phyloP scores from a whole-genome alignment of 306 rosid species.

The Nissolia schottii region DNA sequence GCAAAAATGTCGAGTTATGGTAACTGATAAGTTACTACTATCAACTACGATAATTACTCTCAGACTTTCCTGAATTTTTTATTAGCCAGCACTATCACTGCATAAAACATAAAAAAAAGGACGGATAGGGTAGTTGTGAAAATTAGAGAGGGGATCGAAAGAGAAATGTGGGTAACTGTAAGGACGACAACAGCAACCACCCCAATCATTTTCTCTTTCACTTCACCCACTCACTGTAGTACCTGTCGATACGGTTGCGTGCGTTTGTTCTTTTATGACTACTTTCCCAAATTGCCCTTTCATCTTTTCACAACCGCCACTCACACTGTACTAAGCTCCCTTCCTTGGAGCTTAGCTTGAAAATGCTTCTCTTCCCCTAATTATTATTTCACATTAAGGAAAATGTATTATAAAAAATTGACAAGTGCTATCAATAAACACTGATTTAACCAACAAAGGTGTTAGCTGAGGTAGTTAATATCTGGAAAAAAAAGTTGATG shows the following conservation, averaged over 20 bases:
- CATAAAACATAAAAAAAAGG: not conserved
- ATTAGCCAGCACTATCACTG: too few species aligned
- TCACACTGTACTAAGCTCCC: not conserved
- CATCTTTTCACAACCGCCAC: conserved; percentile 10
- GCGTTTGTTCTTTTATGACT: conserved; percentile 1
- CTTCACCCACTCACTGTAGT: too few species aligned
- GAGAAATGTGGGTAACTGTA: conserved; percentile 21
- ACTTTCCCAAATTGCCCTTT: conserved; percentile 22
- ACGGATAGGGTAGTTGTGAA: conserved; percentile 23
- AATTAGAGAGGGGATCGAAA: not conserved
- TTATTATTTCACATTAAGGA: not conserved
- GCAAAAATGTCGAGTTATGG: too few species aligned
- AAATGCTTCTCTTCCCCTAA: not conserved
- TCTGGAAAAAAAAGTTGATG: too few species aligned
- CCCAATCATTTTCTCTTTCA: conserved; percentile 25
- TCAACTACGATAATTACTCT: too few species aligned
- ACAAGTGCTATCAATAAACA: too few species aligned
- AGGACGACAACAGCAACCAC: conserved; percentile 23
- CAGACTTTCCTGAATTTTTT: too few species aligned
- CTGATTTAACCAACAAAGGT: too few species aligned
- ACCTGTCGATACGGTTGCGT: conserved; percentile 32
- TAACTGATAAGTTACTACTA: too few species aligned
- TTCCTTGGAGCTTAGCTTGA: not conserved
- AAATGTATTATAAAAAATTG: too few species aligned
- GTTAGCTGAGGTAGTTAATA: too few species aligned